A percentile compares a stretch with the other conserved stretches of the same genome.
phyloP scores from a whole-genome alignment of 495 filamentous ascomycete genomes.

The Hypoxylon subgilvum region DNA sequence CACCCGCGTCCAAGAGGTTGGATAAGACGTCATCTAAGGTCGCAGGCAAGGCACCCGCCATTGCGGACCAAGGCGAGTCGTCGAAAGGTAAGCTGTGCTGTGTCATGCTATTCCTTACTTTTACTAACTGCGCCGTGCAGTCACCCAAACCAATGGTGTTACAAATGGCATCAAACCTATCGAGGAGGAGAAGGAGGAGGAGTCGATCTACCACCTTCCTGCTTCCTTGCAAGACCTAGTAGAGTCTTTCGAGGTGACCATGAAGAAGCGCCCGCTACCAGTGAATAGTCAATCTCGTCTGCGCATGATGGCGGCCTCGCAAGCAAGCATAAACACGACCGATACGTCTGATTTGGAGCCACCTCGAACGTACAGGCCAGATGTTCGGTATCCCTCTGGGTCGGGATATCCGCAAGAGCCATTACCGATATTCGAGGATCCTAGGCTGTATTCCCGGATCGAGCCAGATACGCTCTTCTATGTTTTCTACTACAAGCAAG shows the following conservation, averaged over 20 bases:
- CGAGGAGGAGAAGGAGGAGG: constrained; percentile 63
- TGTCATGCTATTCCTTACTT: background rate
- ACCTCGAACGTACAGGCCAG: constrained; percentile 81
- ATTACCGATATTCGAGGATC: constrained; percentile 86
- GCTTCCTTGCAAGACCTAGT: constrained; percentile 86
- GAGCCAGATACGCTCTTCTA: constrained; percentile 98
- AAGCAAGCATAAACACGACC: constrained; percentile 65
- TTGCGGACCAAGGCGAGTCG: constrained; percentile 43
- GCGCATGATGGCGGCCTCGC: constrained; percentile 73
- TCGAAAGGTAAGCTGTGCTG: constrained; percentile 44
- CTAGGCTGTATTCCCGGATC: constrained; percentile 81
- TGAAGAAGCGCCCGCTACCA: constrained; percentile 64
- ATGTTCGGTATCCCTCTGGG: constrained; percentile 68
- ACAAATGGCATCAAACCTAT: constrained; percentile 56
- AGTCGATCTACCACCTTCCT: constrained; percentile 95
- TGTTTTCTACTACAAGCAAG: constrained; percentile 97
- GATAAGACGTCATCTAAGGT: constrained; percentile 50
- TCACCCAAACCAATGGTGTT: constrained; percentile 61
- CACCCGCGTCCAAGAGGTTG: constrained; percentile 39
- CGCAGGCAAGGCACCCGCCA: constrained; percentile 50
- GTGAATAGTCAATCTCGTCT: constrained; percentile 68
- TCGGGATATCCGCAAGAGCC: constrained; percentile 92
- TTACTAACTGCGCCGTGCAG: constrained; percentile 39
- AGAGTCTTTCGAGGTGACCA: constrained; percentile 86
- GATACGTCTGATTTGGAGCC: constrained; percentile 79